Evolutionary conservation across 2,329 filamentous ascomycete genomes (phyloP).

Genomic region (Madurella mycetomatis): DNA sequence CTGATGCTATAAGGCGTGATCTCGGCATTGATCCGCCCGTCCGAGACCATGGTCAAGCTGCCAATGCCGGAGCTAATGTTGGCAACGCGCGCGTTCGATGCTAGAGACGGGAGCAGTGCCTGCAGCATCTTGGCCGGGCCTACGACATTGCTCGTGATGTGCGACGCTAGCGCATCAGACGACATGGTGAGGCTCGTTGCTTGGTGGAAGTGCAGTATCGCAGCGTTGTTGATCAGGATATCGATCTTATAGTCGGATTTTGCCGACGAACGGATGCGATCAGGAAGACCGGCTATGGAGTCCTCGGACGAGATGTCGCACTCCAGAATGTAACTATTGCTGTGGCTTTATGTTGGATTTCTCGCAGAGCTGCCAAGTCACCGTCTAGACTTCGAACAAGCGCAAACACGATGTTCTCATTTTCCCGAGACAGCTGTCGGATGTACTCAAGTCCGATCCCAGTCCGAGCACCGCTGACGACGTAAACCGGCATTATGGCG

Average conservation of each 20-base stretch:
- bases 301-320: constrained; percentile 25
- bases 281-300: constrained; percentile 16
- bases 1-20: constrained; percentile 30
- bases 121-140: constrained; percentile 42
- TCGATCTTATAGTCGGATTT: constrained; percentile 31
- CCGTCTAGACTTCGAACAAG: constrained; percentile 23
- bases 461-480: constrained; percentile 31
- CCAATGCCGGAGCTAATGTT: constrained; percentile 13
- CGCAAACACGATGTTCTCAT: constrained; percentile 28
- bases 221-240: constrained; percentile 30
- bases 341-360: constrained; percentile 7
- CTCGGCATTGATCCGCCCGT: constrained; percentile 1
- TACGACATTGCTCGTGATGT: constrained; percentile 43
- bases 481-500: constrained; percentile 29
- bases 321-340: constrained; percentile 25
- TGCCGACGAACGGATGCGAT: constrained; percentile 29
- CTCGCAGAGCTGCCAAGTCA: constrained; percentile 27
- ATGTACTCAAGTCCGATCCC: constrained; percentile 32
- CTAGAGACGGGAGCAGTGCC: constrained; percentile 26
- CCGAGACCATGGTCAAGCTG: not conserved
- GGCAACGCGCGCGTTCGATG: not conserved
- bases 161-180: constrained; percentile 31
- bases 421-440: constrained; percentile 26
- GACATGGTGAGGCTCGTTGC: constrained; percentile 35
- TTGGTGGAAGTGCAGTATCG: constrained; percentile 36